A percentile compares a stretch with the other conserved stretches of the same genome.
Conservation (phyloP, 345 rosid genomes). For the Aethionema arabicum region DNA sequence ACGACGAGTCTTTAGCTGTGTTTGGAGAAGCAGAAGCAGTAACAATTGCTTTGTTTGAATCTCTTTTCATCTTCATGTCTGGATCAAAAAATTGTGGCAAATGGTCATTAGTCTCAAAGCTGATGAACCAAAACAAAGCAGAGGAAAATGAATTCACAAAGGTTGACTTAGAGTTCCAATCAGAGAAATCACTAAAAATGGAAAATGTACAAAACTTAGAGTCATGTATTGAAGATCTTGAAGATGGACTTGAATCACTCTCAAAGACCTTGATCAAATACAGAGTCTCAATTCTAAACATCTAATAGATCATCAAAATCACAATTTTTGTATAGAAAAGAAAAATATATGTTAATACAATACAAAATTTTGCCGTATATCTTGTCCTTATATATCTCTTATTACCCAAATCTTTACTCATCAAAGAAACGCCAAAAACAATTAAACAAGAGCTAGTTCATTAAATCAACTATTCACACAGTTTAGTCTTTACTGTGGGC, state of each 20-base stretch:
- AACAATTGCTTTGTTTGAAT: too few species aligned
- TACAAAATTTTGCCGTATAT: neutral
- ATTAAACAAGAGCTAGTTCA: too few species aligned
- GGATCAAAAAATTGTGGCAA: conserved; percentile 7
- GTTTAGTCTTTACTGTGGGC: too few species aligned
- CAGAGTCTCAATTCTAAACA: conserved; percentile 41
- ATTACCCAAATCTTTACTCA: neutral
- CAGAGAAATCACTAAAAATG: neutral
- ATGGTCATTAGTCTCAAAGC: conserved; percentile 44
- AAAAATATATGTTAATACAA: neutral
- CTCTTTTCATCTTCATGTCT: too few species aligned
- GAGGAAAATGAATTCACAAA: conserved; percentile 36
- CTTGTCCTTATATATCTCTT: neutral
- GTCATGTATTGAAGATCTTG: neutral
- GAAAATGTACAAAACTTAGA: neutral
- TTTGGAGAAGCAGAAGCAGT: too few species aligned
- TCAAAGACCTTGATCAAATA: conserved; percentile 37
- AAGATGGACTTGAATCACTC: neutral
- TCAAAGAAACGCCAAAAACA: neutral
- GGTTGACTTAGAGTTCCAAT: conserved; percentile 34
- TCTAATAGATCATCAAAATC: neutral
- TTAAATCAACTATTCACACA: too few species aligned
- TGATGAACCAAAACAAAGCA: conserved; percentile 35
- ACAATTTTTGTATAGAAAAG: neutral
- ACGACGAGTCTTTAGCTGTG: conserved; percentile 16